A percentile compares a stretch with the other conserved stretches of the same genome.
Evolutionary conservation across 371 early-diverging fungal species (phyloP).

Genomic region (Nematocida parisii): DNA sequence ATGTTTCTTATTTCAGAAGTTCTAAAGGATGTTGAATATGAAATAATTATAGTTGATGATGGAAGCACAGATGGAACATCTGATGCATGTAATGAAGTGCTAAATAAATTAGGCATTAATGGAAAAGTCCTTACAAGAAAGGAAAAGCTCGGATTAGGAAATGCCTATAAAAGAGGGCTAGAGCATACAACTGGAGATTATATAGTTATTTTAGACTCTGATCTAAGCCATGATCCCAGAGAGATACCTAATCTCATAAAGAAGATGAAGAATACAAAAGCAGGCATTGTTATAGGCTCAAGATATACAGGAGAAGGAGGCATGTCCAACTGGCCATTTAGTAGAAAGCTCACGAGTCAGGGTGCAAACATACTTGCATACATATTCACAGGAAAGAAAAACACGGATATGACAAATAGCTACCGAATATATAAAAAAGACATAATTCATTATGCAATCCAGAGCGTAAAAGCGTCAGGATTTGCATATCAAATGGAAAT

Average conservation of each 20-base stretch:
- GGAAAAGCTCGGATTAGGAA: conserved; percentile 90
- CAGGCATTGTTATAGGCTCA: conserved; percentile 89
- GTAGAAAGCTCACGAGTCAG: conserved; percentile 87
- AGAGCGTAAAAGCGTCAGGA: conserved; percentile 82
- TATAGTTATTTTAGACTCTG: conserved; percentile 95
- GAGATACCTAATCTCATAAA: conserved; percentile 77
- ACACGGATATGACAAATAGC: conserved; percentile 89
- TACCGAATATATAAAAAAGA: conserved; percentile 91
- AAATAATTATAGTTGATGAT: conserved; percentile 94
- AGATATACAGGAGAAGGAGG: conserved; percentile 78
- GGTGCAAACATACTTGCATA: conserved; percentile 91
- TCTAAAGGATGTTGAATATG: conserved; percentile 78
- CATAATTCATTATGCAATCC: conserved; percentile 78
- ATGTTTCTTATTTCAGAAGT: conserved; percentile 80
- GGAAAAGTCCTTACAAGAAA: conserved; percentile 80
- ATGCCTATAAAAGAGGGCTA: conserved; percentile 90
- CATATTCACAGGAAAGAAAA: conserved; percentile 78
- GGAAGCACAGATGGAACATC: conserved; percentile 94
- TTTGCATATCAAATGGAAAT: conserved; percentile 99
- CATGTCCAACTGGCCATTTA: conserved; percentile 94
- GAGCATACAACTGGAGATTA: conserved; percentile 85
- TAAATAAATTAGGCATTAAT: not conserved
- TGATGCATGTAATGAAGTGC: conserved; percentile 81
- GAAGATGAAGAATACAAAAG: conserved; percentile 73
- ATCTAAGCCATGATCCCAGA: conserved; percentile 96